These are phyloP conservation scores for Russula abietina DNA, from an alignment of 768 basidiomycete species.

Conservation along the genomic window DNA sequence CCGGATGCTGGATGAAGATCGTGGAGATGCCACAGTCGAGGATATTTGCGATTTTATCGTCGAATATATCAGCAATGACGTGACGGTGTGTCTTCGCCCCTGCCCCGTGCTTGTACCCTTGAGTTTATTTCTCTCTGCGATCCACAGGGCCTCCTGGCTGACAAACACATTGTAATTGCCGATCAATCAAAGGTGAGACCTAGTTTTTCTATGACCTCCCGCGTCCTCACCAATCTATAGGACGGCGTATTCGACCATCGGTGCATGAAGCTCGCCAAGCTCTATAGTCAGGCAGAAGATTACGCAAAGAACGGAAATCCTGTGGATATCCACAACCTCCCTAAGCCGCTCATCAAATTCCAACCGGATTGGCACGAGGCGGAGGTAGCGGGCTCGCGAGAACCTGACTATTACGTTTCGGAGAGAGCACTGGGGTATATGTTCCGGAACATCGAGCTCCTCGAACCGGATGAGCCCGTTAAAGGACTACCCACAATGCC, in stretches of 20 bases:
- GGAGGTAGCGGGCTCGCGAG: conserved; percentile 36
- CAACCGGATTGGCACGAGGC: conserved; percentile 75
- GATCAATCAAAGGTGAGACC: conserved; percentile 62
- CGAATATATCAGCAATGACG: conserved; percentile 78
- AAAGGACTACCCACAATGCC: too few relatives aligned
- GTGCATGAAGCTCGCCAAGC: conserved; percentile 53
- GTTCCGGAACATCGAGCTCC: too few relatives aligned
- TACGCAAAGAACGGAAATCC: conserved; percentile 73
- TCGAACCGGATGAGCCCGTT: too few relatives aligned
- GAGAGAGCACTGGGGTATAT: conserved; percentile 64
- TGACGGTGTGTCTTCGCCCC: conserved; percentile 45
- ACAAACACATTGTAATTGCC: conserved; percentile 63
- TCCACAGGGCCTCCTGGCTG: conserved; percentile 59
- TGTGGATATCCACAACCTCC: conserved; percentile 47
- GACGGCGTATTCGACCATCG: conserved; percentile 52
- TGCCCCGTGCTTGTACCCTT: not conserved
- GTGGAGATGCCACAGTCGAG: conserved; percentile 48
- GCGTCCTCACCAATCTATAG: conserved; percentile 32
- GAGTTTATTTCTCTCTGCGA: not conserved
- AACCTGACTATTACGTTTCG: conserved; percentile 67
- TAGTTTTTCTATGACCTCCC: not conserved
- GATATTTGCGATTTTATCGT: conserved; percentile 79
- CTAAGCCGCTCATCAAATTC: conserved; percentile 50
- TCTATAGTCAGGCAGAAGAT: conserved; percentile 68
- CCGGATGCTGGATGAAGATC: conserved; percentile 21